Base-by-base conservation (phyloP, 1,139 yeast species). In the Yamadazyma aaseri region DNA sequence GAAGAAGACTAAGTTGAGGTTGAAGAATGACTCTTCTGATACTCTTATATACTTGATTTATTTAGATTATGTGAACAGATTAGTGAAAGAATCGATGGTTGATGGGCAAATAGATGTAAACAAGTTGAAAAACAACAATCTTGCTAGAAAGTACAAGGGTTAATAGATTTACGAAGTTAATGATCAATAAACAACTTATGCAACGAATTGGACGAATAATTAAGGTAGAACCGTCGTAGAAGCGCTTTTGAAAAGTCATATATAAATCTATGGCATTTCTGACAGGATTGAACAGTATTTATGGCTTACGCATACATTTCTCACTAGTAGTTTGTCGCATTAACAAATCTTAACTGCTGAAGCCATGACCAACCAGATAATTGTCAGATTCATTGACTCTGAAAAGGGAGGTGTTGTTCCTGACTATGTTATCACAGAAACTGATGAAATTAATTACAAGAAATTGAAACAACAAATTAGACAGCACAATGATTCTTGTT, bases 11-110 rank as follows among this genome's bases (percentile, higher is more conserved):
- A 34, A 32, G 20, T 34, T 38, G 12, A 35, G 34, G 11, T 35
- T 65, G 27, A 60, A 60, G 40, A 59, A 60, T 17, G 78, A 72
- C 41, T 56, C 64, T 24, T 51, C 68, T 29, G 76, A 70, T 46
- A 40, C 75, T 13, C 47, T 76, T 42, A 49, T 75, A n/a, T 69
- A 73, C 38, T 49, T 77, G 40, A 62, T 76, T 26, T 75, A 75
- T 39, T 47, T 73, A 16, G 60, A 73, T 30, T 77, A 73, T 44
- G 35, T 76, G 38, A 59, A 58, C 32, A 63, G 62, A 12, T 47
- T 76, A 29, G 46, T 69, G 5, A 34, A 41, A 9, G 59, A 60
- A 30, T 63, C 42, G 3, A 23, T 17, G 9, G 37, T 24, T 9
- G 32, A 39, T 21, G 39, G 39, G 10, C 32, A 35, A 21, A 23